Conservation (phyloP, 371 early-diverging fungal genomes). For the Mucor piriformis region DNA sequence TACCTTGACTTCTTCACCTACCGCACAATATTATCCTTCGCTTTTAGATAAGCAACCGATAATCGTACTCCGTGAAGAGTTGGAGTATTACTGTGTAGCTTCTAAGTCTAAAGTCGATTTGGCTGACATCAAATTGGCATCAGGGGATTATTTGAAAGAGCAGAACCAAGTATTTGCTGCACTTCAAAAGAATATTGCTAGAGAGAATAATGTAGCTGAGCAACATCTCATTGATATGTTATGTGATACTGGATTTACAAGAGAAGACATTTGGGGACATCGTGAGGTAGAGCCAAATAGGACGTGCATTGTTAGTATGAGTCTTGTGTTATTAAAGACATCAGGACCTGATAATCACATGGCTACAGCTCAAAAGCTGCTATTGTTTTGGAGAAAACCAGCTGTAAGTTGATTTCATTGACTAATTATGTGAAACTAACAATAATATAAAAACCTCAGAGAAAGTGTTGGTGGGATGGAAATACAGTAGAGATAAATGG, state of each 20-base stretch:
- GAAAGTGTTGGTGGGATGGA: conserved; percentile 87
- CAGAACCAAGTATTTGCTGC: conserved; percentile 71
- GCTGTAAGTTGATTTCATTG: conserved; percentile 56
- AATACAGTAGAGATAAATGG: conserved; percentile 59
- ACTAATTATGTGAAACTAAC: not conserved
- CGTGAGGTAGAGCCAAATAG: conserved; percentile 67
- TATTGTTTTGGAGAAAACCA: conserved; percentile 80
- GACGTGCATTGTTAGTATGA: conserved; percentile 65
- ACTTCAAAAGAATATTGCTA: conserved; percentile 65
- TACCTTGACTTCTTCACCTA: conserved; percentile 9
- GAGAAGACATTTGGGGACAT: conserved; percentile 73
- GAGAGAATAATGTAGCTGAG: conserved; percentile 76
- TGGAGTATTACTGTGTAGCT: conserved; percentile 60
- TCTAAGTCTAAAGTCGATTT: conserved; percentile 33
- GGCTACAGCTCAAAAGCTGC: conserved; percentile 73
- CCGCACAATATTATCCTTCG: conserved; percentile 47
- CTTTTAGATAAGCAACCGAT: conserved; percentile 70
- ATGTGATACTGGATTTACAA: conserved; percentile 72
- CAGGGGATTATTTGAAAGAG: conserved; percentile 60
- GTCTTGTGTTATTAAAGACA: conserved; percentile 69
- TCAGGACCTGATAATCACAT: conserved; percentile 69
- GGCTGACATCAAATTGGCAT: conserved; percentile 50
- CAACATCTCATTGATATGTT: conserved; percentile 82
- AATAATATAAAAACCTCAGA: conserved; percentile 25
- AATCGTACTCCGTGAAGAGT: conserved; percentile 61